A percentile compares a stretch with the other conserved stretches of the same genome.
Conservation (phyloP, 2,329 filamentous ascomycete genomes). For the Leptographium radiaticola region DNA sequence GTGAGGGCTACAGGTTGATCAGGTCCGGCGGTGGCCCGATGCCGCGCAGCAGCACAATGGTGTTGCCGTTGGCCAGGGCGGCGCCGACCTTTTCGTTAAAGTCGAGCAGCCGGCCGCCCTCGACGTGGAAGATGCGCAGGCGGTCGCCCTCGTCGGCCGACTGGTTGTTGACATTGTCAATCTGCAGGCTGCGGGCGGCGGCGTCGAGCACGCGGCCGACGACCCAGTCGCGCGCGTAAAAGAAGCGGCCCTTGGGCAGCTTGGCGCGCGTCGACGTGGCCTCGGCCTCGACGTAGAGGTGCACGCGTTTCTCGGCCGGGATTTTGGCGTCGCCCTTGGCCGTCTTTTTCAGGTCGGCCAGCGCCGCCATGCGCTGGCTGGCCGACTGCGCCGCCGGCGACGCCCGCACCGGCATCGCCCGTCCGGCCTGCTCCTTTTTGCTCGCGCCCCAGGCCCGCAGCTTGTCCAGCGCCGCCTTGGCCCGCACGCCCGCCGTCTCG, state of each 20-base stretch:
- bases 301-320: constrained; percentile 71
- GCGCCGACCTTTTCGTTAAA: constrained; percentile 77
- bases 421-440: constrained; percentile 51
- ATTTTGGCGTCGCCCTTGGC: constrained; percentile 86
- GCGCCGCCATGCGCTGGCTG: constrained; percentile 51
- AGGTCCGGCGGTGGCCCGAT: constrained; percentile 68
- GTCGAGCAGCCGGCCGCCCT: constrained; percentile 73
- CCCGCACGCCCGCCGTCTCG: constrained; percentile 41
- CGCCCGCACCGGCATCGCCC: constrained; percentile 45
- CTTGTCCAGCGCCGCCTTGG: constrained; percentile 57
- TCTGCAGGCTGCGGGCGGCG: constrained; percentile 63
- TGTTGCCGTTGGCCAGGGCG: constrained; percentile 68
- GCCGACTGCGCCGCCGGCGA: constrained; percentile 19
- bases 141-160: constrained; percentile 64
- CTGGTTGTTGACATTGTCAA: constrained; percentile 75
- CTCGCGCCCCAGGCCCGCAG: constrained; percentile 69
- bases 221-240: constrained; percentile 76
- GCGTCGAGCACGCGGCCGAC: constrained; percentile 70
- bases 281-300: constrained; percentile 81
- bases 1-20: constrained; percentile 38
- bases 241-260: constrained; percentile 69
- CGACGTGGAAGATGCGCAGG: constrained; percentile 82
- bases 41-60: constrained; percentile 75
- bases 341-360: constrained; percentile 69
- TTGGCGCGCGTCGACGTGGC: constrained; percentile 75